Conservation (phyloP, 345 rosid genomes). For the Citrus inodora region DNA sequence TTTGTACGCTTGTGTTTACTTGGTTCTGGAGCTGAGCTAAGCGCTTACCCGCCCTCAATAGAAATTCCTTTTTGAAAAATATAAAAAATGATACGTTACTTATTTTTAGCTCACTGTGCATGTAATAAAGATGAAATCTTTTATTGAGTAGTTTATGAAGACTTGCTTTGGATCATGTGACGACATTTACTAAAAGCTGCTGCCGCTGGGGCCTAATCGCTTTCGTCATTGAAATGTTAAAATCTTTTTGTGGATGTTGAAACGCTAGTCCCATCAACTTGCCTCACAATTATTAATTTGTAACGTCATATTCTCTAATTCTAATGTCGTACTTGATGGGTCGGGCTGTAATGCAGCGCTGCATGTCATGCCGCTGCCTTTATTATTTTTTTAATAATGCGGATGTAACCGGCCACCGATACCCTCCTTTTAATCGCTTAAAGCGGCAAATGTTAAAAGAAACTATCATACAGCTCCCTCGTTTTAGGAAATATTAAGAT, state of each 20-base stretch:
- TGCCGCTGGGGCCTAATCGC: not conserved
- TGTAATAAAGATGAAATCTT: not conserved
- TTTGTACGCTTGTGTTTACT: constrained; percentile 17
- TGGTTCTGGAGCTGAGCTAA: not conserved
- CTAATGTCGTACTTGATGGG: no score
- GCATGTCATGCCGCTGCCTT: no score
- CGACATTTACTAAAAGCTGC: not conserved
- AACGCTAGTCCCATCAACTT: not conserved
- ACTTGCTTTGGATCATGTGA: constrained; percentile 27
- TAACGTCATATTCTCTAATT: not conserved
- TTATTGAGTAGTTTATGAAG: not conserved
- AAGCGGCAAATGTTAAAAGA: no score
- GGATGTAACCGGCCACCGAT: no score
- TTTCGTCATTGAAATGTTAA: not conserved
- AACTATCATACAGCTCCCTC: no score
- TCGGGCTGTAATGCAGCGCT: no score
- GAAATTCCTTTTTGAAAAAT: not conserved
- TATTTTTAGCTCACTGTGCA: not conserved
- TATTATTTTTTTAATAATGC: no score
- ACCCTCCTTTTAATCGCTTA: no score
- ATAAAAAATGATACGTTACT: not conserved
- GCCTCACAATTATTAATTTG: constrained; percentile 1
- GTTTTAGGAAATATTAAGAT: no score
- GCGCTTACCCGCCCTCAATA: constrained; percentile 10
- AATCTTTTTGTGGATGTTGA: not conserved